Evolutionary conservation across 1,284 basidiomycete genomes (phyloP).

Genomic region (Ceraceosorus guamensis): DNA sequence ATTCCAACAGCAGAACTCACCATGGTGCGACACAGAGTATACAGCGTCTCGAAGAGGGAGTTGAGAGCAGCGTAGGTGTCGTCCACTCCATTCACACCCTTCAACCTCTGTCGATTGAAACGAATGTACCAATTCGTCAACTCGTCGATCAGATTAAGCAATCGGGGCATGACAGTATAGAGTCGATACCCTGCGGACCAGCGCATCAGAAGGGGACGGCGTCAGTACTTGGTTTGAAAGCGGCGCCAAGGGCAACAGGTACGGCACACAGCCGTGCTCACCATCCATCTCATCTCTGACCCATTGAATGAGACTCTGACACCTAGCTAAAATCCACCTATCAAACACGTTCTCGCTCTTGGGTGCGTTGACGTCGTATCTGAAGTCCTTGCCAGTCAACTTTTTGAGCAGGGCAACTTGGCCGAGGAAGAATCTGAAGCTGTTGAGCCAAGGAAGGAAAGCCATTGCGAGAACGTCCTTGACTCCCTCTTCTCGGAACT

Average conservation of each 20-base stretch:
- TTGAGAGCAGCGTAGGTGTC: slow-evolving; percentile 86
- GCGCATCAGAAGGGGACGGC: too few relatives aligned
- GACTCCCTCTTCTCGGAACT: slow-evolving; percentile 96
- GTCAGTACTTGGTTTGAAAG: too few relatives aligned
- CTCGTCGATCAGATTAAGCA: slow-evolving; percentile 88
- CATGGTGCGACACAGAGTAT: slow-evolving; percentile 91
- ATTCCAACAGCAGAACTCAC: too few relatives aligned
- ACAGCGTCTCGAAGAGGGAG: slow-evolving; percentile 88
- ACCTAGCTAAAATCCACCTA: slow-evolving; percentile 92
- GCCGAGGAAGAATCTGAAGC: slow-evolving; percentile 98
- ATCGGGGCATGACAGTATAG: slow-evolving; percentile 94
- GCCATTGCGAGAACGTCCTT: slow-evolving; percentile 91
- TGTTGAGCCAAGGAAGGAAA: slow-evolving; percentile 96
- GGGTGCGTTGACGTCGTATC: slow-evolving; percentile 78
- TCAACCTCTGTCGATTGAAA: slow-evolving; percentile 90
- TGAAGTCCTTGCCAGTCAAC: slow-evolving; percentile 69
- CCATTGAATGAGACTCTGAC: slow-evolving; percentile 87
- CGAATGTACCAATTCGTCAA: slow-evolving; percentile 99
- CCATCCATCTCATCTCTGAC: slow-evolving; percentile 91
- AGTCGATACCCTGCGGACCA: slow-evolving; percentile 61
- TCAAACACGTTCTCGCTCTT: slow-evolving; percentile 93
- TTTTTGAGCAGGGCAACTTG: slow-evolving; percentile 85
- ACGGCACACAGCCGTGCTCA: too few relatives aligned
- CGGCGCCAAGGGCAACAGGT: too few relatives aligned
- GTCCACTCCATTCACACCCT: slow-evolving; percentile 85